These are phyloP conservation scores for Candida boidinii DNA, from an alignment of 805 yeast species.

Conservation along the genomic window DNA sequence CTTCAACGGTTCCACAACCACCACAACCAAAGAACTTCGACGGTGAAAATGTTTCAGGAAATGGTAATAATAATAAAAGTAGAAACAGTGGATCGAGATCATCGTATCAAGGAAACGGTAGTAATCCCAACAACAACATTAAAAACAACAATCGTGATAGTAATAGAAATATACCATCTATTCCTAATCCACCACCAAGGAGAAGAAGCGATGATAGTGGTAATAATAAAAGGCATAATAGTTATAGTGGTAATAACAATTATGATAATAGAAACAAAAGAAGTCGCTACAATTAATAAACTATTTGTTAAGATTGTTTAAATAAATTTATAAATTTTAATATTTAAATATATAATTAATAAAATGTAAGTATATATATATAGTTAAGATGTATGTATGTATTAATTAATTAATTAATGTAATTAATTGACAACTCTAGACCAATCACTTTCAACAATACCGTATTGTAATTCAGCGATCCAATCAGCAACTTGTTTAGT, in stretches of 20 bases:
- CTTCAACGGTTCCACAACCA: too few relatives aligned
- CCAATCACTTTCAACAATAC: slow-evolving; percentile 63
- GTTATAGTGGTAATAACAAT: background rate
- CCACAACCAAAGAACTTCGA: too few relatives aligned
- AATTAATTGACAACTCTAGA: slow-evolving; percentile 22
- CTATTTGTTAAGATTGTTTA: too few relatives aligned
- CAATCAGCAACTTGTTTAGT: slow-evolving; percentile 74
- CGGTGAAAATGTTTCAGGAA: too few relatives aligned
- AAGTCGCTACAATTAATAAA: background rate
- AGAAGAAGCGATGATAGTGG: background rate
- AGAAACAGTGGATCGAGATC: too few relatives aligned
- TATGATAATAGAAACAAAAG: slow-evolving; percentile 1
- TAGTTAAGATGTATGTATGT: background rate
- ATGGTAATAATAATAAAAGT: too few relatives aligned
- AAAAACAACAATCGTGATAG: background rate
- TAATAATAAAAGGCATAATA: background rate
- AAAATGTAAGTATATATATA: background rate
- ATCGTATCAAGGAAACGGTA: too few relatives aligned
- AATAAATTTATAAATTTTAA: background rate
- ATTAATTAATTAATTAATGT: background rate
- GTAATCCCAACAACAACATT: background rate
- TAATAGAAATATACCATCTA: background rate
- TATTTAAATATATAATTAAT: background rate
- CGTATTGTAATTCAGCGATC: slow-evolving; percentile 89
- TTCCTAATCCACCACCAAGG: background rate